Evolutionary conservation across 257 asterid species (phyloP), one percentile per base, ranked within the genome.

Genomic region (Salvia rosmarinus): DNA sequence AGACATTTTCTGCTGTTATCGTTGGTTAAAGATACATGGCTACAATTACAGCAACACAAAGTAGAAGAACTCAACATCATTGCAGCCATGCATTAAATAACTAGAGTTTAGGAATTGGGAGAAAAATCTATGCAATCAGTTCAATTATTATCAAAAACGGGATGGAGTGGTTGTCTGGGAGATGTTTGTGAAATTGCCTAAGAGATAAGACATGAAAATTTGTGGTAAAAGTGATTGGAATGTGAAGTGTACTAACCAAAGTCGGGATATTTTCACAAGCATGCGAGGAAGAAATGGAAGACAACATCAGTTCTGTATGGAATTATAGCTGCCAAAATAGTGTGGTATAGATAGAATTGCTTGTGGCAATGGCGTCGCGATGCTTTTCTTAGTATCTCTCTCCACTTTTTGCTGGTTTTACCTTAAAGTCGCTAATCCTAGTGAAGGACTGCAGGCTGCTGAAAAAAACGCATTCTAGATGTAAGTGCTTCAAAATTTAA

Each of bases 21-120:
- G 70, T 39, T 79, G 75, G 75, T 39, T 21, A 82, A 67, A 62
- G 82, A 77, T 78, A 74, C 35, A 72, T 70, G 76, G 70, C 65
- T 73, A 62, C 81, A 80, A 70, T 62, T 79, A 68, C 83, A 78
- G 78, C 83, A 80, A 67, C 79, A 86, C 64, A 82, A 49, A 68
- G 79, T 74, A 37, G 91, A 82, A 51, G 89, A 85, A 71, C 68
- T 75, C 11, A 83, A 80, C 39, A 81, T 32, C 81, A 84, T 80
- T 64, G 81, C 87, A 69, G 77, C 87, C 97, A 89, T 89, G 64
- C 79, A 72, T 42, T 61, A 71, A 79, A 49, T 54, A 20, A 16
- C 10, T 34, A 62, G 60, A 67, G 51, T 20, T 56, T 13, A 59
- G 52, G 28, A 25, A 39, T 12, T n/a, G 44, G 32, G 58, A 64